Evolutionary conservation across 83 land plant species (phyloP).

Genomic region (Thuja plicata): DNA sequence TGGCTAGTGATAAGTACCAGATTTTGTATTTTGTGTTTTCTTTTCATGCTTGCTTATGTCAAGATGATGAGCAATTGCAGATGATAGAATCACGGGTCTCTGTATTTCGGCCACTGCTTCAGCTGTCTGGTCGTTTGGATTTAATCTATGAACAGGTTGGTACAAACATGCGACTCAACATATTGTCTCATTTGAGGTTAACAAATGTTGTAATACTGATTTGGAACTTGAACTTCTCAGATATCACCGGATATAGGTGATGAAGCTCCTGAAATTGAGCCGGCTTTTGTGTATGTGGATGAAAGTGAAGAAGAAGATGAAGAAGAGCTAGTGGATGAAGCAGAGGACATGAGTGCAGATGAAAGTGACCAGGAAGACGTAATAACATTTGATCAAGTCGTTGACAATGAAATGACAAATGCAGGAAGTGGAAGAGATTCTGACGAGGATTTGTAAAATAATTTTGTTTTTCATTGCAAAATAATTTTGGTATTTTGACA

Average conservation of each 20-base stretch:
- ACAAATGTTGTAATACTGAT: not conserved
- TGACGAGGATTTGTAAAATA: conserved; percentile 5
- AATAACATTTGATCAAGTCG: not conserved
- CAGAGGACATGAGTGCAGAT: conserved; percentile 7
- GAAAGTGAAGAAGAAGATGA: conserved; percentile 11
- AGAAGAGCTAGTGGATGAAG: not conserved
- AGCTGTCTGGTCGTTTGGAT: conserved; percentile 19
- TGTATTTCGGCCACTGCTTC: conserved; percentile 8
- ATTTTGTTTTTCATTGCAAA: not conserved
- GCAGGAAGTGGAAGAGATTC: conserved; percentile 5
- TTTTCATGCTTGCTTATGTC: not conserved
- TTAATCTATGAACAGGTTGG: conserved; percentile 6
- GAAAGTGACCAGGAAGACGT: conserved; percentile 3
- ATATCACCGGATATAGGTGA: not conserved
- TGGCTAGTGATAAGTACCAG: no score
- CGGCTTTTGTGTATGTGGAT: conserved; percentile 6
- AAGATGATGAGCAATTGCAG: not conserved
- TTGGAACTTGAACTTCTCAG: not conserved
- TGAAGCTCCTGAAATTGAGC: not conserved
- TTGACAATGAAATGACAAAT: not conserved
- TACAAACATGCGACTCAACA: not conserved
- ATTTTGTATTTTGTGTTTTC: no score
- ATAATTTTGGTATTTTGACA: not conserved
- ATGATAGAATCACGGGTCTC: conserved; percentile 17
- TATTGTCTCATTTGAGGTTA: not conserved